A percentile compares a stretch with the other conserved stretches of the same genome.
Conservation (phyloP, 768 basidiomycete species). For the Suillus cothurnatus region DNA sequence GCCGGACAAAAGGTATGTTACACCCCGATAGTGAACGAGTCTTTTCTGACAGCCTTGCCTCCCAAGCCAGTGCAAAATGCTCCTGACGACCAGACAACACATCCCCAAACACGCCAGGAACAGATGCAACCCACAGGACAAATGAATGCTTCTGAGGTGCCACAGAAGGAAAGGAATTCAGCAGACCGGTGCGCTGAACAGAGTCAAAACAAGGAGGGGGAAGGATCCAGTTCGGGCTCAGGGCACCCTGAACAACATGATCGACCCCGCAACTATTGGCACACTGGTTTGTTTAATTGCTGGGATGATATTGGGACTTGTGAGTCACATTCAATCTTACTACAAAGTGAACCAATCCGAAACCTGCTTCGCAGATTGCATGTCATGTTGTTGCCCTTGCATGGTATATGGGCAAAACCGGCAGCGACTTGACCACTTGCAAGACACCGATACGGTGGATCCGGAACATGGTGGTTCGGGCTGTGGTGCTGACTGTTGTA, state of each 20-base stretch:
- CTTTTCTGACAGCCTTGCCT: neutral
- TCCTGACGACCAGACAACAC: neutral
- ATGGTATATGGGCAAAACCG: conserved; percentile 40
- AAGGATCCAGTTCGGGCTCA: neutral
- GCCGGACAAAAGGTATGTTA: neutral
- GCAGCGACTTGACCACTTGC: conserved; percentile 36
- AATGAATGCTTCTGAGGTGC: neutral
- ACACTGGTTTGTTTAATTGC: conserved; percentile 1
- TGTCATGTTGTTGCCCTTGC: conserved; percentile 41
- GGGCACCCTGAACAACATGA: neutral
- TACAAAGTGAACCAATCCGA: no score
- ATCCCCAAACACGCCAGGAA: neutral
- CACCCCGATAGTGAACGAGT: neutral
- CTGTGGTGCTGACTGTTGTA: conserved; percentile 20
- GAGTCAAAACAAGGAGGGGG: neutral
- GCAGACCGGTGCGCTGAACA: neutral
- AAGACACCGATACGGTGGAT: conserved; percentile 32
- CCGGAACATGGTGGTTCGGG: conserved; percentile 37
- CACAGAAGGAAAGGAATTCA: neutral
- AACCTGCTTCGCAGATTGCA: conserved; percentile 5
- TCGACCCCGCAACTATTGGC: conserved; percentile 1
- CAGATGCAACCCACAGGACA: conserved; percentile 2
- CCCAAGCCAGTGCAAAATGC: neutral
- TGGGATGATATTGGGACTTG: conserved; percentile 8
- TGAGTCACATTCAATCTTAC: neutral